A percentile compares a stretch with the other conserved stretches of the same genome.
Conservation (phyloP, 352 stramenopile species). For the Phytophthora palmivora region DNA sequence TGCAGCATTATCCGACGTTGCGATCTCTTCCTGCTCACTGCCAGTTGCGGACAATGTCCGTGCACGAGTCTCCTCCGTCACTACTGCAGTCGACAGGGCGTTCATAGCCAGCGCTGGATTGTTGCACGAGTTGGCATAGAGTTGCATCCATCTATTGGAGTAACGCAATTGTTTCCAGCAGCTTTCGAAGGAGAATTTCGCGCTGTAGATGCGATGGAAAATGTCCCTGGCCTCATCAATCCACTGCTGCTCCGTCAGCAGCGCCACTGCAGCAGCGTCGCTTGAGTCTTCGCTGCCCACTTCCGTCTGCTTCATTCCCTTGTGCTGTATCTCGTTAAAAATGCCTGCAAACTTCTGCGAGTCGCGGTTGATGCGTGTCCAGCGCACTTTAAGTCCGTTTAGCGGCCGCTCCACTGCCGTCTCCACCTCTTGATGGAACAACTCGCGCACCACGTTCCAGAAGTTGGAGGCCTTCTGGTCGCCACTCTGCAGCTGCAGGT, state of each 20-base stretch:
- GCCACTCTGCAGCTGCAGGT: constrained; percentile 43
- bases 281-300: neutral
- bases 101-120: constrained; percentile 26
- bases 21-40: constrained; percentile 19
- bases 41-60: constrained; percentile 8
- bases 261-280: constrained; percentile 15
- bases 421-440: constrained; percentile 76
- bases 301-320: constrained; percentile 26
- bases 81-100: neutral
- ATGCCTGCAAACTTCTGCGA: constrained; percentile 74
- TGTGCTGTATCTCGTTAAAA: constrained; percentile 49
- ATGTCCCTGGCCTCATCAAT: constrained; percentile 62
- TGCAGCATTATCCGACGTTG: constrained; percentile 1
- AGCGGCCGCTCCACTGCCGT: constrained; percentile 65
- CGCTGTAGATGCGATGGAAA: constrained; percentile 54
- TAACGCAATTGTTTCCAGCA: constrained; percentile 78
- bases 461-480: constrained; percentile 71
- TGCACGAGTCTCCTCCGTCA: constrained; percentile 4
- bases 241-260: constrained; percentile 49
- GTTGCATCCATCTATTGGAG: constrained; percentile 69
- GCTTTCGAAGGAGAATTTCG: constrained; percentile 74
- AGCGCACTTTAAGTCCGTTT: constrained; percentile 83
- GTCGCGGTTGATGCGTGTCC: constrained; percentile 83
- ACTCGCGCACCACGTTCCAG: constrained; percentile 65
- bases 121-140: constrained; percentile 55